Evolutionary conservation across 495 filamentous ascomycete genomes (phyloP), one percentile per base, ranked within the genome.

Genomic region (Podospora didyma): DNA sequence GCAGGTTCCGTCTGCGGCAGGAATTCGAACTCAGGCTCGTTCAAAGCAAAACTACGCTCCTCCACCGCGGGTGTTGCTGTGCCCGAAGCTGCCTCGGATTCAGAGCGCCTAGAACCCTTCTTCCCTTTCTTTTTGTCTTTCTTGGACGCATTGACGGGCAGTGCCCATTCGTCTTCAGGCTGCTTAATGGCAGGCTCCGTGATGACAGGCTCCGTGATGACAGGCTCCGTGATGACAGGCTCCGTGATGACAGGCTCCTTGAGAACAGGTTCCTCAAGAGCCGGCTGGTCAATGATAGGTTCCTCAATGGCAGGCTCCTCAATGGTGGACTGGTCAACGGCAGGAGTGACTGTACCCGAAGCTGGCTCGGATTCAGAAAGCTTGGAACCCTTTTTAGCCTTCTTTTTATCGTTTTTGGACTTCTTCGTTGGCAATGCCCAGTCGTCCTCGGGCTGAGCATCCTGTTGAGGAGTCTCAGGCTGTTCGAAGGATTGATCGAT

Each of bases 101-200:
- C 60, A 11, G 21, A 2, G 19, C 22, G 5, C 17, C 22, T 47
- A 6, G 21, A 67, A 42, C 63, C 49, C 61, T 72, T 72, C 59
- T 69, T 66, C 6, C 53, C 49, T 19, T 62, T 67, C 63, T 66
- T n/a, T n/a, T n/a, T n/a, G n/a, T n/a, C n/a, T n/a, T n/a, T n/a
- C n/a, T n/a, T 64, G 20, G 31, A 19, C 39, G 51, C 64, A 49
- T 61, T 66, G 22, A 41, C 35, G 2, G 47, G 22, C 19, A 24
- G 2, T 7, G 19, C 51, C n/a, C n/a, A n/a, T n/a, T n/a, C n/a
- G n/a, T n/a, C n/a, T n/a, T n/a, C n/a, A n/a, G n/a, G n/a, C n/a
- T n/a, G n/a, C n/a, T n/a, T n/a, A n/a, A n/a, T n/a, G n/a, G n/a
- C n/a, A n/a, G n/a, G n/a, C n/a, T n/a, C n/a, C n/a, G n/a, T n/a